Base-by-base conservation (phyloP, 2,329 filamentous ascomycete genomes). In the Zymoseptoria tritici region DNA sequence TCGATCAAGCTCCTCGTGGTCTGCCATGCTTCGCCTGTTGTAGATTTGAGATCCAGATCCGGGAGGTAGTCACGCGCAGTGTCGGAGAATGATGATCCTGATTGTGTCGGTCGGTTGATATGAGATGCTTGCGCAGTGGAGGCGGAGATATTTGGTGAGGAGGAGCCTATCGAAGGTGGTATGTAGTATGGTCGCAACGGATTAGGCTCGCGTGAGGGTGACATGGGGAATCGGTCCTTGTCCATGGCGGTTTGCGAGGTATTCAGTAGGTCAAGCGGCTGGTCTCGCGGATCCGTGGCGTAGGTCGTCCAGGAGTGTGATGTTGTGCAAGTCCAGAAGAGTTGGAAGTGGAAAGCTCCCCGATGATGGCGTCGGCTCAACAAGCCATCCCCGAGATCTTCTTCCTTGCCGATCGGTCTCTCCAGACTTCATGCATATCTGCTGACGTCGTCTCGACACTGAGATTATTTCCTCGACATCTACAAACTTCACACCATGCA, bases 51-150 rank as follows among this genome's bases (percentile, higher is more conserved):
- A 67, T 90, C 87, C 9, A 91, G 66, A 77, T 97, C 93, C 64
- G 88, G 87, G 62, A 97, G 86, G 62, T 96, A 87, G 73, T 94
- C 88, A 74, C 91, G 89, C 64, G 91, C 90, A 70, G 89, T 79
- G 71, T 79, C 77, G 66, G 81, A 78, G 69, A 85, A 80, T 19
- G 80, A 76, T 51, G 76, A 60, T 24, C 58, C 49, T 20, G 57
- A 49, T 19, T 58, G 46, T n/a, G 60, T 49, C 49, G 49, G 29
- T 31, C 50, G 42, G 9, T 57, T 52, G 31, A 56, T 51, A 31
- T 59, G 52, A 8, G 58, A 49, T 42, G 62, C 51, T 46, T 62
- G 60, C 36, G 58, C 54, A 16, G 62, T 52, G 13, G 64, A 62
- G 26, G 59, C 52, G n/a, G 59, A 54, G 31, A 83, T 76, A 31